Percentiles rank a stretch among this genome's conserved stretches.
These are phyloP conservation scores for Pythium sukuiense DNA, from an alignment of 352 stramenopile genomes.

Conservation along the genomic window DNA sequence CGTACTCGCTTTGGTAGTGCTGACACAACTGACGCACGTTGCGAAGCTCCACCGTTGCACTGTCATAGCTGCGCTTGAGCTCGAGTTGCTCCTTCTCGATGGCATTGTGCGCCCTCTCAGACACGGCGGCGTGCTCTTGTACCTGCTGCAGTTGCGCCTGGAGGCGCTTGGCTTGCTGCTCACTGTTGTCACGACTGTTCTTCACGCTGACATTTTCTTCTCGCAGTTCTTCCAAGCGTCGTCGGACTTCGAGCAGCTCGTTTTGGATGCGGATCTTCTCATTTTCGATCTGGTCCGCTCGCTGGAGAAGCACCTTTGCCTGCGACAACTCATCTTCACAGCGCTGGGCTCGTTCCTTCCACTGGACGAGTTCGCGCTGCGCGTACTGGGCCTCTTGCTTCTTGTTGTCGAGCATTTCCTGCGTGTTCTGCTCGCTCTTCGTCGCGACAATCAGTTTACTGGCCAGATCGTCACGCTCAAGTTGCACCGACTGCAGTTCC, in stretches of 20 bases:
- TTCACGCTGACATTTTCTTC: constrained; percentile 65
- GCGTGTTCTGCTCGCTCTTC: constrained; percentile 44
- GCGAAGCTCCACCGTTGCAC: constrained; percentile 46
- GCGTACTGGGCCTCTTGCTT: constrained; percentile 45
- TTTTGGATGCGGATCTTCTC: constrained; percentile 70
- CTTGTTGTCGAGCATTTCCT: constrained; percentile 53
- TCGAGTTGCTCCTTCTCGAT: constrained; percentile 55
- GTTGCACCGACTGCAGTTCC: constrained; percentile 33
- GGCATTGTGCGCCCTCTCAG: constrained; percentile 33
- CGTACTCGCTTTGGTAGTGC: constrained; percentile 76
- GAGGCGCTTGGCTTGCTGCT: constrained; percentile 45
- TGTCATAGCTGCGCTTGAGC: constrained; percentile 58
- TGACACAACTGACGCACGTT: constrained; percentile 57
- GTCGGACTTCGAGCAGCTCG: constrained; percentile 50
- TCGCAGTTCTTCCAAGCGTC: constrained; percentile 63
- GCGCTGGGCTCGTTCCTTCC: constrained; percentile 31
- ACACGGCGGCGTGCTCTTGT: constrained; percentile 38
- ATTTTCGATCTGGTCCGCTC: constrained; percentile 59
- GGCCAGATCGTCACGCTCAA: constrained; percentile 50
- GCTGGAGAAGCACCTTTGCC: constrained; percentile 40
- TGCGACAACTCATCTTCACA: constrained; percentile 39
- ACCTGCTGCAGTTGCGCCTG: constrained; percentile 51
- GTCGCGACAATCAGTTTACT: constrained; percentile 37
- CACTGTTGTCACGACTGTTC: constrained; percentile 48
- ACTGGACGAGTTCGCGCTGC: constrained; percentile 43